Evolutionary conservation across 805 yeast species (phyloP).

Genomic region (Candida bentonensis): DNA sequence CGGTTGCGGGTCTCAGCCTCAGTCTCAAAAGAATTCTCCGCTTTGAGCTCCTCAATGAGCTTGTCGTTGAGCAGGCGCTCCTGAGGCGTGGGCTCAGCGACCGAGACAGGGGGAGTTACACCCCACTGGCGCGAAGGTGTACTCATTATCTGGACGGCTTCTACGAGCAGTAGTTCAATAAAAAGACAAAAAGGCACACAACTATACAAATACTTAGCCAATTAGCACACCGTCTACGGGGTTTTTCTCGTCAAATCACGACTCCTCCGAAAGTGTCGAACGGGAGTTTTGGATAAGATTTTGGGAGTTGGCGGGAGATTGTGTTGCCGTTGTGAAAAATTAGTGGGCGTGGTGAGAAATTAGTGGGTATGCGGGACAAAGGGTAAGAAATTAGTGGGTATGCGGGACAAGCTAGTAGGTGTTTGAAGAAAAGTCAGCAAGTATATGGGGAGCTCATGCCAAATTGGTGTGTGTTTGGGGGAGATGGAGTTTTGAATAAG

Average conservation of each 20-base stretch:
- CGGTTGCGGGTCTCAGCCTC: conserved; percentile 73
- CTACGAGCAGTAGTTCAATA: not conserved
- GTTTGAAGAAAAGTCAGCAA: no score
- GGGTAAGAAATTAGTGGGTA: not conserved
- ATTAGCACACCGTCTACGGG: no score
- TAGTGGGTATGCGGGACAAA: not conserved
- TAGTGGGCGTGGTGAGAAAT: no score
- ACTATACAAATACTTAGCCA: not conserved
- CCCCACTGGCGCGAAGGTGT: conserved; percentile 33
- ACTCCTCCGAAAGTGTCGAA: no score
- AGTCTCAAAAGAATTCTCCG: conserved; percentile 77
- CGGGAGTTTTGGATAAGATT: no score
- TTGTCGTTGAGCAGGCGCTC: conserved; percentile 66
- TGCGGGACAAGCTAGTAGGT: no score
- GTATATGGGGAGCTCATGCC: no score
- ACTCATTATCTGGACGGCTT: not conserved
- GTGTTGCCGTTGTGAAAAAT: not conserved
- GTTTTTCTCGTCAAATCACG: no score
- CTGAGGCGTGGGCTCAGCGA: conserved; percentile 68
- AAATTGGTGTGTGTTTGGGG: no score
- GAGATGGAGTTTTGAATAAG: no score
- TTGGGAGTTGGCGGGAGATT: not conserved
- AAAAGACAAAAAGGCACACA: not conserved
- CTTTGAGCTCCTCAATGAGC: conserved; percentile 64
- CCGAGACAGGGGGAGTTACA: conserved; percentile 72